These are phyloP conservation scores for Agastache rugosa DNA, from an alignment of 257 asterid species.

Conservation along the genomic window DNA sequence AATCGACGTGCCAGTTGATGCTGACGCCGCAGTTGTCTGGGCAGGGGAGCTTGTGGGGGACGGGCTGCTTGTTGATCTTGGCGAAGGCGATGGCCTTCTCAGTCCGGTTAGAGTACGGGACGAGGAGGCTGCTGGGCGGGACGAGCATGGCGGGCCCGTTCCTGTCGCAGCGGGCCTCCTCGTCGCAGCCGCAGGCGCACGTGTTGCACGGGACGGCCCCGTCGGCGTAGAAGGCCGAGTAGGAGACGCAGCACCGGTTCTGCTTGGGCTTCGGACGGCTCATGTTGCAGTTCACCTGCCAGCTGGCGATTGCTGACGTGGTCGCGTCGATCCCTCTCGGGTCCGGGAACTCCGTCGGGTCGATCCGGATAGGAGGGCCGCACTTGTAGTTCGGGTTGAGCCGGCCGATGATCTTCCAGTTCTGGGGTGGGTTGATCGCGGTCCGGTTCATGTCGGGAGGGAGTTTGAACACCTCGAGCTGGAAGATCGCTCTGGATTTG, in stretches of 20 bases:
- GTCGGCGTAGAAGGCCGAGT: conserved; percentile 75
- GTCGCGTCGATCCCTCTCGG: conserved; percentile 63
- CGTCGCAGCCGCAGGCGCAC: conserved; percentile 87
- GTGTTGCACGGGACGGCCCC: conserved; percentile 77
- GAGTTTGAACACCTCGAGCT: conserved; percentile 79
- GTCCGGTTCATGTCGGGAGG: conserved; percentile 85
- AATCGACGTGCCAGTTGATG: conserved; percentile 91
- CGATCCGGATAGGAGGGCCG: conserved; percentile 75
- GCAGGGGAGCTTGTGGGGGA: conserved; percentile 73
- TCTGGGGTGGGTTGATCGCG: conserved; percentile 76
- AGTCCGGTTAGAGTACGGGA: conserved; percentile 72
- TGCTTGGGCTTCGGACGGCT: conserved; percentile 62
- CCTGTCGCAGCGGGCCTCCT: conserved; percentile 45
- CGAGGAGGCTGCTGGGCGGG: conserved; percentile 79
- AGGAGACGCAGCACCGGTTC: conserved; percentile 81
- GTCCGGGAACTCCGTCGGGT: conserved; percentile 73
- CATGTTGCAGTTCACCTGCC: conserved; percentile 84
- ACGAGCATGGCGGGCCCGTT: conserved; percentile 50
- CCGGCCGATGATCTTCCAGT: conserved; percentile 79
- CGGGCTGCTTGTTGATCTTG: conserved; percentile 39
- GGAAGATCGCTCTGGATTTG: conserved; percentile 69
- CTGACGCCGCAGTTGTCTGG: conserved; percentile 94
- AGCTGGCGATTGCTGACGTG: conserved; percentile 66
- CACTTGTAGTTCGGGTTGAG: conserved; percentile 73
- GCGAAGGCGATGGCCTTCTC: conserved; percentile 68